Percentiles rank a stretch among this genome's conserved stretches.
These are phyloP conservation scores for Boletus sensibilis DNA, from an alignment of 768 basidiomycete genomes.

Conservation along the genomic window DNA sequence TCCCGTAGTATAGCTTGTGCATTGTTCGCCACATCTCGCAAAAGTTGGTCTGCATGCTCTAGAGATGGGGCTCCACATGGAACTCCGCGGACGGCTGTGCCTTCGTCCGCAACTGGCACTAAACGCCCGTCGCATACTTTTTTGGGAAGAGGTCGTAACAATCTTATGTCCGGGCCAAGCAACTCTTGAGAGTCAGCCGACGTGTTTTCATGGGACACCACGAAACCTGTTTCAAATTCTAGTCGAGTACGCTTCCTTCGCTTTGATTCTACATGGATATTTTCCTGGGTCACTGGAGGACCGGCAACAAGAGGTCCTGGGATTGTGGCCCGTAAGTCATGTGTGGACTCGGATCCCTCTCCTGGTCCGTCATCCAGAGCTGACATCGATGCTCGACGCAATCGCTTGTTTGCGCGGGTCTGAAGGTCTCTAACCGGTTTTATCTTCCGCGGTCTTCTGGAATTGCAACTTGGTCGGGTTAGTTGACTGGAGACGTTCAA, in stretches of 20 bases:
- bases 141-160: slow-evolving; percentile 23
- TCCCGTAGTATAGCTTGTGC: slow-evolving; percentile 10
- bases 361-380: background rate
- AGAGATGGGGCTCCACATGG: slow-evolving; percentile 6
- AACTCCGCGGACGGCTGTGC: background rate
- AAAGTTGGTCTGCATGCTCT: slow-evolving; percentile 16
- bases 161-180: slow-evolving; percentile 20
- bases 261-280: background rate
- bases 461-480: background rate
- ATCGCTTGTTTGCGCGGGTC: slow-evolving; percentile 10
- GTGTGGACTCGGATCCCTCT: background rate
- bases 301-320: background rate
- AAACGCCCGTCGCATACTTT: slow-evolving; percentile 7
- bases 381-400: slow-evolving; percentile 9
- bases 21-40: slow-evolving; percentile 20
- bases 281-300: background rate
- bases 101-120: background rate
- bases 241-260: slow-evolving; percentile 20
- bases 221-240: slow-evolving; percentile 16
- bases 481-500: background rate
- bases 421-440: background rate
- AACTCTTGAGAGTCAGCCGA: slow-evolving; percentile 3
- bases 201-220: background rate
- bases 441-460: background rate
- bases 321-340: background rate